A percentile compares a stretch with the other conserved stretches of the same genome.
Evolutionary conservation across 1,284 basidiomycete species (phyloP).

Genomic region (Ustilago cynodontis): DNA sequence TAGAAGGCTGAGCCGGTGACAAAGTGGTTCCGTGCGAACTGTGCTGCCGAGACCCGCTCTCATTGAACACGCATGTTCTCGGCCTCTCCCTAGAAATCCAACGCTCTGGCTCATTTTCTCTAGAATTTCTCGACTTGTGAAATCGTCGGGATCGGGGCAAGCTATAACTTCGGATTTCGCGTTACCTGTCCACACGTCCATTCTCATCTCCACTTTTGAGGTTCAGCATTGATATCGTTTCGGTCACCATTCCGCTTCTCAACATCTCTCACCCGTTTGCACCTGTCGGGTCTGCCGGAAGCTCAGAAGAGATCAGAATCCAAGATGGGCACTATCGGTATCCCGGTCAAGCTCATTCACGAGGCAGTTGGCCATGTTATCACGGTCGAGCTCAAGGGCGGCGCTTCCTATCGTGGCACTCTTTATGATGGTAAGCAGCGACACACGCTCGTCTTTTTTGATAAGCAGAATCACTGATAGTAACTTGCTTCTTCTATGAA

Average conservation of each 20-base stretch:
- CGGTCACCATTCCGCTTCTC: not conserved
- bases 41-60: not conserved
- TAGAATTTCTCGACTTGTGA: not conserved
- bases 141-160: not conserved
- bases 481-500: not conserved
- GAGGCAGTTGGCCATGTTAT: conserved; percentile 89
- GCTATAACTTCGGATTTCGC: conserved; percentile 30
- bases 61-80: not conserved
- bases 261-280: not conserved
- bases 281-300: not conserved
- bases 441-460: not conserved
- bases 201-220: conserved; percentile 2
- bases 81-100: conserved; percentile 18
- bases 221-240: not conserved
- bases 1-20: not conserved
- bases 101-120: conserved; percentile 2
- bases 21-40: not conserved
- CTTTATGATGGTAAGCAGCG: conserved; percentile 78
- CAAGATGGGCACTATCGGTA: conserved; percentile 67
- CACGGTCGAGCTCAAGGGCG: conserved; percentile 97
- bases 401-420: conserved; percentile 95
- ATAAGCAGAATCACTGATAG: no score
- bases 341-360: conserved; percentile 71
- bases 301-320: not conserved
- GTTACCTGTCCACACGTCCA: conserved; percentile 12